These are phyloP conservation scores for Mycena haematopus DNA, from an alignment of 768 basidiomycete genomes.

Conservation along the genomic window DNA sequence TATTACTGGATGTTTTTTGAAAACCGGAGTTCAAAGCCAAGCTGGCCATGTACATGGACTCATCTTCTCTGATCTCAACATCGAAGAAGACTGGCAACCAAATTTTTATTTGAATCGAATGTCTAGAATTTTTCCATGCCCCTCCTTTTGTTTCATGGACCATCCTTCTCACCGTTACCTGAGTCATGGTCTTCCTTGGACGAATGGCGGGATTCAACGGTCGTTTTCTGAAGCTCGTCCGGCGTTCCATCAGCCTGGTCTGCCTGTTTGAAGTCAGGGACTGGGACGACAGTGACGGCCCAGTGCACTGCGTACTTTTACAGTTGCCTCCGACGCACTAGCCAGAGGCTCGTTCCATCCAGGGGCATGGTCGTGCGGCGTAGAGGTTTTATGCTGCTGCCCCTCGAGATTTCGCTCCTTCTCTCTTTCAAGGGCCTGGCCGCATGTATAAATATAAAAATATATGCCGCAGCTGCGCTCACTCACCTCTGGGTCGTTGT, in stretches of 20 bases:
- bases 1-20: too few species aligned
- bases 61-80: too few species aligned
- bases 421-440: slow-evolving; percentile 61
- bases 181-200: slow-evolving; percentile 38
- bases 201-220: slow-evolving; percentile 48
- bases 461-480: too few species aligned
- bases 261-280: slow-evolving; percentile 40
- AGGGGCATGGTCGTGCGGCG: slow-evolving; percentile 60
- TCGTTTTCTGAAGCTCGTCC: slow-evolving; percentile 46
- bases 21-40: too few species aligned
- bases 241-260: slow-evolving; percentile 42
- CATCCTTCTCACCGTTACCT: too few species aligned
- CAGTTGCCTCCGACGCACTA: slow-evolving; percentile 64
- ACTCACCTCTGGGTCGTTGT: not conserved
- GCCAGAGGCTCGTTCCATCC: slow-evolving; percentile 81
- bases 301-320: too few species aligned
- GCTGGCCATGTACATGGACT: too few species aligned
- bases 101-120: too few species aligned
- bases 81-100: too few species aligned
- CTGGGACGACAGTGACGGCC: too few species aligned
- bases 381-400: slow-evolving; percentile 51
- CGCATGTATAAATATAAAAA: not conserved
- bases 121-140: not conserved
- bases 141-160: not conserved
- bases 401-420: slow-evolving; percentile 56